phyloP scores from a whole-genome alignment of 2,329 filamentous ascomycete genomes.

The Seiridium cupressi region DNA sequence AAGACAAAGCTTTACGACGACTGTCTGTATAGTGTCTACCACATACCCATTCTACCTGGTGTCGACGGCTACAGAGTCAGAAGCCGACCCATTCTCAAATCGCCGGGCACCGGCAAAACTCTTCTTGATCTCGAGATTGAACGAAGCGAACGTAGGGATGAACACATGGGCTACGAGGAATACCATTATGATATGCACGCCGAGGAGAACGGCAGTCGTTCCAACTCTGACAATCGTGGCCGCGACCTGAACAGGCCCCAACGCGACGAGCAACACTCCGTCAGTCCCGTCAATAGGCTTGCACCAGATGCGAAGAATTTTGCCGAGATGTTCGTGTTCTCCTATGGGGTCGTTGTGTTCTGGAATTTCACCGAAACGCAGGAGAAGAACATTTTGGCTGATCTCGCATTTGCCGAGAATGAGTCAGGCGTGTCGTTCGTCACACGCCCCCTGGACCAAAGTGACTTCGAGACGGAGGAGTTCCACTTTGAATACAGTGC shows the following conservation, averaged over 20 bases:
- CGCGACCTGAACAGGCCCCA: constrained; percentile 25
- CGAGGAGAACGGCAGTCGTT: constrained; percentile 19
- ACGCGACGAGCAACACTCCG: constrained; percentile 32
- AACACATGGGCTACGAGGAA: constrained; percentile 88
- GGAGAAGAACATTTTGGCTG: constrained; percentile 93
- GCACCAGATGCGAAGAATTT: constrained; percentile 73
- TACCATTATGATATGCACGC: constrained; percentile 58
- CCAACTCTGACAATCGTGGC: constrained; percentile 14
- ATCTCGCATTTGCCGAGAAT: constrained; percentile 82
- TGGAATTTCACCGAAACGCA: constrained; percentile 98
- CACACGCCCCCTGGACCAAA: constrained; percentile 76
- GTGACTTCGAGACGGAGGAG: constrained; percentile 95
- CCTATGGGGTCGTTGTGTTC: constrained; percentile 95
- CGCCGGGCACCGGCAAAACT: constrained; percentile 83
- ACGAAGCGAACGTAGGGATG: constrained; percentile 82
- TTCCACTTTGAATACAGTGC: constrained; percentile 98
- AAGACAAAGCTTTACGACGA: constrained; percentile 97
- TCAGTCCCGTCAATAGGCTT: constrained; percentile 56
- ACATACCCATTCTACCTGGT: constrained; percentile 82
- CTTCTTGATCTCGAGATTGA: constrained; percentile 95
- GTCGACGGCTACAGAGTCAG: constrained; percentile 83
- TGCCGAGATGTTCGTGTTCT: constrained; percentile 96
- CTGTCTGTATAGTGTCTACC: constrained; percentile 93
- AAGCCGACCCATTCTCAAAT: constrained; percentile 89
- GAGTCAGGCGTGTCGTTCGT: constrained; percentile 66